Percentiles rank a stretch among this genome's conserved stretches.
Conservation (phyloP, 2,329 filamentous ascomycete genomes). For the Celoporthe dispersa region DNA sequence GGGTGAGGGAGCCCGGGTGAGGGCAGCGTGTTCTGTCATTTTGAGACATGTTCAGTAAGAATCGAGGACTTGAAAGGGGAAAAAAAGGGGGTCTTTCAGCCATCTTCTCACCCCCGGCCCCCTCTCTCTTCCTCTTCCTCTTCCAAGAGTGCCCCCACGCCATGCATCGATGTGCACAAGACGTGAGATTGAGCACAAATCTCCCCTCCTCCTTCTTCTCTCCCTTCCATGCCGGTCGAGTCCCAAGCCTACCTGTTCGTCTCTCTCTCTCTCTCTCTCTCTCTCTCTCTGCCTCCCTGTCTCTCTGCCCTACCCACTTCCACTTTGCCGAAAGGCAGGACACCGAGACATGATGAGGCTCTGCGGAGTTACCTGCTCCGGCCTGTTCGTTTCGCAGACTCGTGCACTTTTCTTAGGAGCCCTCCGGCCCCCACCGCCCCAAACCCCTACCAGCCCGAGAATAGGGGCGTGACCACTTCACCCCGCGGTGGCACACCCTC, state of each 20-base stretch:
- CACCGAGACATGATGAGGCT: neutral
- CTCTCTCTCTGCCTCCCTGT: neutral
- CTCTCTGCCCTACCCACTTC: neutral
- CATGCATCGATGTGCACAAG: neutral
- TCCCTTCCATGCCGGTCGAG: neutral
- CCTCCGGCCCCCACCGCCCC: neutral
- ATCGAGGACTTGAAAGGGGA: neutral
- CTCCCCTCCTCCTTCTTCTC: no score
- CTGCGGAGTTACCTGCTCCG: slow-evolving; percentile 4
- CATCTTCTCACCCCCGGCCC: neutral
- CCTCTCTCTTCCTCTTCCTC: neutral
- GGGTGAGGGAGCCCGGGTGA: neutral
- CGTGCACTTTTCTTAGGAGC: neutral
- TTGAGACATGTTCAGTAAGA: neutral
- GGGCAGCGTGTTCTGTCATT: neutral
- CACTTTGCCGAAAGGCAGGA: neutral
- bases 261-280: neutral
- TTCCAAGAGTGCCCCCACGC: neutral
- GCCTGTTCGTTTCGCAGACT: neutral
- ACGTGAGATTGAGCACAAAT: neutral
- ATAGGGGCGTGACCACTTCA: neutral
- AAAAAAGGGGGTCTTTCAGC: neutral
- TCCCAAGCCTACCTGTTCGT: neutral
- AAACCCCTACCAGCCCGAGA: neutral
- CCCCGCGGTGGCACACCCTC: neutral